Evolutionary conservation across 2,329 filamentous ascomycete genomes (phyloP).

Genomic region (Sporothrix schenckii): DNA sequence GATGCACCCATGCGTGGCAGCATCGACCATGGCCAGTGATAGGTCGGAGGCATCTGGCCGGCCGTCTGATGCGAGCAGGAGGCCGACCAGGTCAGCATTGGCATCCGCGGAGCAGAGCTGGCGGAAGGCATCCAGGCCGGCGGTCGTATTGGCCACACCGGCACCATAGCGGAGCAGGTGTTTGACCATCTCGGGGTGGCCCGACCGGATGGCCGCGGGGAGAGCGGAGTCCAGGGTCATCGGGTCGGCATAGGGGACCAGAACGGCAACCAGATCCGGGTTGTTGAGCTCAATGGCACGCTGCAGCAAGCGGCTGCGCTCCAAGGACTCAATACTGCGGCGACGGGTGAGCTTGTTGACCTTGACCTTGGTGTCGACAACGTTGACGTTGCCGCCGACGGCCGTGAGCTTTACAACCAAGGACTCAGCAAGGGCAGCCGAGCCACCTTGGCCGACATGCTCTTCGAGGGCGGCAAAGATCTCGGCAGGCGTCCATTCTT

Average conservation of each 20-base stretch:
- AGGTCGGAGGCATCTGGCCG: constrained; percentile 49
- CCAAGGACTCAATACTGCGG: constrained; percentile 54
- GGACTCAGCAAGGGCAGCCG: constrained; percentile 59
- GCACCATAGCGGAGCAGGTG: constrained; percentile 57
- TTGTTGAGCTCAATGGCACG: constrained; percentile 60
- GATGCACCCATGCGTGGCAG: constrained; percentile 53
- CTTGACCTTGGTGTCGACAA: constrained; percentile 52
- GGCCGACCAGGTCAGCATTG: constrained; percentile 51
- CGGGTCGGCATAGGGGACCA: constrained; percentile 57
- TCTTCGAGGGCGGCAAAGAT: constrained; percentile 56
- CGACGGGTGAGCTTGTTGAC: constrained; percentile 53
- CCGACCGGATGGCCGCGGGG: constrained; percentile 52
- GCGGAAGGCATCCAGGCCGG: constrained; percentile 58
- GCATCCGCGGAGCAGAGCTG: constrained; percentile 53
- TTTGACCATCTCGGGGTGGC: constrained; percentile 50
- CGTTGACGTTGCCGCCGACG: constrained; percentile 56
- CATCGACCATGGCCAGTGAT: constrained; percentile 57
- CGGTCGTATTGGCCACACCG: constrained; percentile 51
- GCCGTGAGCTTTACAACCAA: constrained; percentile 55
- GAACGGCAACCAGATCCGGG: constrained; percentile 56
- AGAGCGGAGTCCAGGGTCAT: constrained; percentile 55
- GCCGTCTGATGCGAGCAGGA: constrained; percentile 55
- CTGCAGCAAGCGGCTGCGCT: constrained; percentile 52
- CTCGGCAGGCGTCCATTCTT: constrained; percentile 57
- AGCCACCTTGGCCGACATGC: constrained; percentile 54